A percentile compares a stretch with the other conserved stretches of the same genome.
These are phyloP conservation scores for Fusarium decemcellulare DNA, from an alignment of 2,329 filamentous ascomycete species.

Conservation along the genomic window DNA sequence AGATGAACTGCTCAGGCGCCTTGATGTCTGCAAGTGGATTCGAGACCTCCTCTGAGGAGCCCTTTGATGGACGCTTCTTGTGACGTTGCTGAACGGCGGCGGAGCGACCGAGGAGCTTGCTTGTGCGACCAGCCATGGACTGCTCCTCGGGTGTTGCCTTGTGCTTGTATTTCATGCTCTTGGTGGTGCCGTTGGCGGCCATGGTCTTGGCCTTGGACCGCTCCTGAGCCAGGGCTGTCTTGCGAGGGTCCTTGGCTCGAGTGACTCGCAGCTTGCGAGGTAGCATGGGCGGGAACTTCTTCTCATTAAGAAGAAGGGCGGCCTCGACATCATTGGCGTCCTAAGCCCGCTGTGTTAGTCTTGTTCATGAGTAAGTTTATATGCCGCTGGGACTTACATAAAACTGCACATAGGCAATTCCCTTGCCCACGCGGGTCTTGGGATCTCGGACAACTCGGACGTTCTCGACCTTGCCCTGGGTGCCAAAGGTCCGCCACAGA, in stretches of 20 bases:
- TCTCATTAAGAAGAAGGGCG: conserved; percentile 89
- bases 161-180: conserved; percentile 72
- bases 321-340: conserved; percentile 91
- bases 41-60: conserved; percentile 37
- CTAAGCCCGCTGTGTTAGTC: conserved; percentile 51
- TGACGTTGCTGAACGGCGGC: conserved; percentile 67
- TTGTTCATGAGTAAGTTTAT: conserved; percentile 2
- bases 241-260: conserved; percentile 82
- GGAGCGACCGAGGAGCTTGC: conserved; percentile 80
- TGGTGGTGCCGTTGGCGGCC: conserved; percentile 54
- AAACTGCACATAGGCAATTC: conserved; percentile 98
- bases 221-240: conserved; percentile 66
- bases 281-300: conserved; percentile 96
- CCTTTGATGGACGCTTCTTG: conserved; percentile 40
- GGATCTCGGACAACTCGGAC: conserved; percentile 93
- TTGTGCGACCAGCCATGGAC: conserved; percentile 80
- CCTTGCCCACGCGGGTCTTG: conserved; percentile 93
- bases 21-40: conserved; percentile 54
- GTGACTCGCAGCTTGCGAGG: conserved; percentile 88
- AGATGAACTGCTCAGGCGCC: conserved; percentile 80
- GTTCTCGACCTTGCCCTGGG: conserved; percentile 87
- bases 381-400: conserved; percentile 63
- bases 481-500: conserved; percentile 84
- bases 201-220: conserved; percentile 50
- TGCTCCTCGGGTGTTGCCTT: conserved; percentile 80